A percentile compares a stretch with the other conserved stretches of the same genome.
Conservation (phyloP, 2,329 filamentous ascomycete genomes). For the Raffaelea arxii region DNA sequence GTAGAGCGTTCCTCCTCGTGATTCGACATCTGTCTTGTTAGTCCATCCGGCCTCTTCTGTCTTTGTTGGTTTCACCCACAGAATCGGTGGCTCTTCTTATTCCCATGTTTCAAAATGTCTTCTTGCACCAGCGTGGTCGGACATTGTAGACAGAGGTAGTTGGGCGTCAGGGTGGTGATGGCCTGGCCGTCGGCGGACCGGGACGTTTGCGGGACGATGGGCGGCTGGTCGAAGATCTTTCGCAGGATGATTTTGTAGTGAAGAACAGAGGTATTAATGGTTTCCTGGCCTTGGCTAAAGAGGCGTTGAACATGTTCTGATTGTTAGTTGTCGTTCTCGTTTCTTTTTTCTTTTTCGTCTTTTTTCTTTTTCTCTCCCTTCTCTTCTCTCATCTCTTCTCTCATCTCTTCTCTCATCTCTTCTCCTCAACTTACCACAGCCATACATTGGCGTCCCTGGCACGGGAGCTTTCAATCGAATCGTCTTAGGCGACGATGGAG, state of each 20-base stretch:
- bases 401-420: background rate
- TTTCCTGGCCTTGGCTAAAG: conserved; percentile 49
- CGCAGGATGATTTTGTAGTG: conserved; percentile 65
- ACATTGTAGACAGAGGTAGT: conserved; percentile 66
- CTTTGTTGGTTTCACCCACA: conserved; percentile 38
- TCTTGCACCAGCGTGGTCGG: conserved; percentile 57
- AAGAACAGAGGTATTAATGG: conserved; percentile 57
- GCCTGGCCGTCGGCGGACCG: conserved; percentile 46
- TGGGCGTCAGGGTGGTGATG: conserved; percentile 54
- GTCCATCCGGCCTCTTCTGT: background rate
- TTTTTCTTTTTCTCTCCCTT: no score
- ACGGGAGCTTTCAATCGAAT: conserved; percentile 50
- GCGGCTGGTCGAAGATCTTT: conserved; percentile 58
- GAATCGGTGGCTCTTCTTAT: conserved; percentile 61
- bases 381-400: no score
- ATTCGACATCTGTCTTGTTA: conserved; percentile 59
- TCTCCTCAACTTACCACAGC: conserved; percentile 44
- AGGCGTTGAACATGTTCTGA: conserved; percentile 65
- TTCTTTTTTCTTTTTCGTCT: no score
- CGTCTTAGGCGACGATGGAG: conserved; percentile 44
- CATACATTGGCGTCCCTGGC: conserved; percentile 50
- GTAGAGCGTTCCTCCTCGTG: conserved; percentile 62
- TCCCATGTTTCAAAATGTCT: conserved; percentile 56
- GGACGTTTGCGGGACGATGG: conserved; percentile 55
- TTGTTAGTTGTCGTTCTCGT: no score